Percentiles rank a stretch among this genome's conserved stretches.
These are phyloP conservation scores for Xanthoconium stramineum DNA, from an alignment of 768 basidiomycete genomes.

Conservation along the genomic window DNA sequence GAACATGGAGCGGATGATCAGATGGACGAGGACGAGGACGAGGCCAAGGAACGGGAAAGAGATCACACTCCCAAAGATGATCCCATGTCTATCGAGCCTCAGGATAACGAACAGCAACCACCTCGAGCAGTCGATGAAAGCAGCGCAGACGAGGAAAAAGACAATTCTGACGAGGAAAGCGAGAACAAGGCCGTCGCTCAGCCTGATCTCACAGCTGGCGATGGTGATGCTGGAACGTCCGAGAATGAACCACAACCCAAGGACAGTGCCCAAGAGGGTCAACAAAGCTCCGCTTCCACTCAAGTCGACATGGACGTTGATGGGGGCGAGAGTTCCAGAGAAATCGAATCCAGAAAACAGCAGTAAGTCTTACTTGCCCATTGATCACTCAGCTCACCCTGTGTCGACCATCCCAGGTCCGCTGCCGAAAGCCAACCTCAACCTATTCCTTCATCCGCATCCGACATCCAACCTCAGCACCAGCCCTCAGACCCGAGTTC, in stretches of 20 bases:
- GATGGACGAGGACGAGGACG: constrained; percentile 21
- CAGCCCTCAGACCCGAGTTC: constrained; percentile 29
- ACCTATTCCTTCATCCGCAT: not conserved
- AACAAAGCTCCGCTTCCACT: constrained; percentile 16
- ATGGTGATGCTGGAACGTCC: constrained; percentile 20
- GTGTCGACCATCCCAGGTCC: constrained; percentile 7
- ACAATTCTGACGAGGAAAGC: constrained; percentile 29
- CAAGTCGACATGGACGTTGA: constrained; percentile 9
- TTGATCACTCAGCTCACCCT: not conserved
- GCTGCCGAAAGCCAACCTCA: constrained; percentile 8
- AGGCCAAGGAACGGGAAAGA: constrained; percentile 2
- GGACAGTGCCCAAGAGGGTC: constrained; percentile 21
- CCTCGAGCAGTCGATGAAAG: constrained; percentile 19
- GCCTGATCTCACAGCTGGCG: constrained; percentile 35
- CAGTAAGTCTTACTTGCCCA: constrained; percentile 13
- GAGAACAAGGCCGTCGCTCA: constrained; percentile 29
- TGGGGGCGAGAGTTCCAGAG: constrained; percentile 27
- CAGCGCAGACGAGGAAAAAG: constrained; percentile 21
- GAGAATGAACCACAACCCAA: constrained; percentile 16
- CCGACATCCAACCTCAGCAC: constrained; percentile 2
- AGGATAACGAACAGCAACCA: constrained; percentile 20
- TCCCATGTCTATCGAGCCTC: constrained; percentile 21
- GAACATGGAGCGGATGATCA: constrained; percentile 23
- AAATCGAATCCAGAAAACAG: constrained; percentile 8
- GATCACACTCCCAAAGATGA: constrained; percentile 17